phyloP scores from a whole-genome alignment of 148 eudicot species.

The Persicaria tinctoria region DNA sequence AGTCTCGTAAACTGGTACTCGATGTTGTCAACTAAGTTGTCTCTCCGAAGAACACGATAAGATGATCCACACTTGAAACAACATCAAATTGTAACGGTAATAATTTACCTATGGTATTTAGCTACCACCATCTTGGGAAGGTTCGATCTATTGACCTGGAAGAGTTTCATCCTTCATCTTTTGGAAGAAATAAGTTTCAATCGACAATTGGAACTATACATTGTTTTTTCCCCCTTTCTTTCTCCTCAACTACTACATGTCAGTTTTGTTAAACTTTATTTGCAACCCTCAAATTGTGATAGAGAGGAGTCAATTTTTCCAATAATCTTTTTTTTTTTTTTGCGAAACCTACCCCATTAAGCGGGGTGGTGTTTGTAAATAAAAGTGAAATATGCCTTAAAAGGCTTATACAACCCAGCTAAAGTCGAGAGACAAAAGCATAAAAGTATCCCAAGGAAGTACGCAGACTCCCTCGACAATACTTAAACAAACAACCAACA shows the following conservation, averaged over 20 bases:
- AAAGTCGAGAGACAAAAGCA: no score
- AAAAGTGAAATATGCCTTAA: no score
- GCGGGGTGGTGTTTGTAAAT: no score
- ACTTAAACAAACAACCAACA: no score
- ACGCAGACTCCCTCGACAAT: no score
- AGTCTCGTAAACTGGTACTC: constrained; percentile 82
- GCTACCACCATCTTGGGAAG: constrained; percentile 4
- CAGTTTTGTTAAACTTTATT: constrained; percentile 7
- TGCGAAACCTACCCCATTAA: no score
- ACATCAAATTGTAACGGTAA: constrained; percentile 9
- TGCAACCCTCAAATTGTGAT: constrained; percentile 4
- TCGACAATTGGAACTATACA: not conserved
- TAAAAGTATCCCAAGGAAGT: no score
- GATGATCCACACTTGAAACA: not conserved
- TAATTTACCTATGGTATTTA: not conserved
- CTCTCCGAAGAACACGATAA: not conserved
- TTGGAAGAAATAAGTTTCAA: constrained; percentile 4
- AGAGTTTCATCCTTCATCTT: constrained; percentile 6
- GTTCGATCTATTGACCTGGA: constrained; percentile 1
- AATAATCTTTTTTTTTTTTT: not conserved
- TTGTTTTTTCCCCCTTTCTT: not conserved
- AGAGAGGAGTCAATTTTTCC: not conserved
- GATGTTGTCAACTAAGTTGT: constrained; percentile 78
- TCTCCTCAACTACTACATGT: not conserved
- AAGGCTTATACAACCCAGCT: no score